These are phyloP conservation scores for Tanacetum coccineum DNA, from an alignment of 129 eudicot genomes.

Conservation along the genomic window DNA sequence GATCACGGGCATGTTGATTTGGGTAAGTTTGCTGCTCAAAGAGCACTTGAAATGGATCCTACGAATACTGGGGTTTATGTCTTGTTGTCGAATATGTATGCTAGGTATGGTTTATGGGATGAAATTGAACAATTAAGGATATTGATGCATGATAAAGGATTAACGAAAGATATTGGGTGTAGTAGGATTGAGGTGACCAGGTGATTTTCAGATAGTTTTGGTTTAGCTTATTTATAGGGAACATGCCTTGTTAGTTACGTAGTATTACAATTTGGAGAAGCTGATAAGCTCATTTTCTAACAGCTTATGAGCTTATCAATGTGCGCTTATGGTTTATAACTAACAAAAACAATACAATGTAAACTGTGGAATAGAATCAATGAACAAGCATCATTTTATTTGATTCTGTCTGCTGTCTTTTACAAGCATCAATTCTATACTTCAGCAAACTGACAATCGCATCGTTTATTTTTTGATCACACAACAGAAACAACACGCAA, in stretches of 20 bases:
- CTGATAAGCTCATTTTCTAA: no score
- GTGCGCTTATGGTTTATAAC: no score
- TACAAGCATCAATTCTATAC: not conserved
- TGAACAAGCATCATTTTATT: no score
- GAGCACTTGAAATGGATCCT: constrained; percentile 74
- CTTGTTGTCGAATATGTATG: constrained; percentile 71
- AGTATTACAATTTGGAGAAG: no score
- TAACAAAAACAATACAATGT: no score
- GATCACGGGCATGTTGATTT: constrained; percentile 59
- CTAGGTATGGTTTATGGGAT: constrained; percentile 64
- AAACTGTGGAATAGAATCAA: no score
- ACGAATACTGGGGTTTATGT: constrained; percentile 62
- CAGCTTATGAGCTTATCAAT: no score
- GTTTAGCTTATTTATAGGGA: not conserved
- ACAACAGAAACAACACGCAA: not conserved
- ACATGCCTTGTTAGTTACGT: not conserved
- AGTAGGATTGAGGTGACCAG: constrained; percentile 48
- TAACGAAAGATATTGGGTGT: constrained; percentile 62
- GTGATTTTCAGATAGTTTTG: constrained; percentile 10
- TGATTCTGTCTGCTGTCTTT: not conserved
- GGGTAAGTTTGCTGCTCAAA: constrained; percentile 67
- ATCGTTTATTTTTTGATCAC: not conserved
- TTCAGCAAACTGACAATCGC: not conserved
- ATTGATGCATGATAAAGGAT: constrained; percentile 47
- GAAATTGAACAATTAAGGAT: constrained; percentile 56